These are phyloP conservation scores for Phenoliferia sp. DNA, from an alignment of 1,284 basidiomycete genomes.

Conservation along the genomic window DNA sequence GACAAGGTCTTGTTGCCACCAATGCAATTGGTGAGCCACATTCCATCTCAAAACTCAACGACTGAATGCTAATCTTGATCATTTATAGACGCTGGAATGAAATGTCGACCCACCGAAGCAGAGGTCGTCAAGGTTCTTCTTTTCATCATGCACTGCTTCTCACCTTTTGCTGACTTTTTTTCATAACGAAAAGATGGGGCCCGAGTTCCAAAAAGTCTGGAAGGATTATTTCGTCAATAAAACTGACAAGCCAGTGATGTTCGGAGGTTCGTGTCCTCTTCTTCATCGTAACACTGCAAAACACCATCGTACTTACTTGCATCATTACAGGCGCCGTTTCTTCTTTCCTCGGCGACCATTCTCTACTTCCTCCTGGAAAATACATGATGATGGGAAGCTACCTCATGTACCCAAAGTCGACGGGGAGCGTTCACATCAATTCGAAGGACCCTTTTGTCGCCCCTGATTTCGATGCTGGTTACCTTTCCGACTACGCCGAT, in stretches of 20 bases:
- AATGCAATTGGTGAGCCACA: slow-evolving; percentile 50
- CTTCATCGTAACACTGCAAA: neutral
- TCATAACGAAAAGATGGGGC: slow-evolving; percentile 66
- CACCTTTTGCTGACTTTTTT: too few relatives aligned
- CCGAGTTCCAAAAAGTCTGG: slow-evolving; percentile 55
- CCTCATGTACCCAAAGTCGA: slow-evolving; percentile 24
- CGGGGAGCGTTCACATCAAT: slow-evolving; percentile 36
- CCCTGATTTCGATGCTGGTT: slow-evolving; percentile 33
- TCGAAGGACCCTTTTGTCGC: slow-evolving; percentile 30
- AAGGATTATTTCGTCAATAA: slow-evolving; percentile 66
- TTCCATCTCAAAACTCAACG: neutral
- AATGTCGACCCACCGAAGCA: slow-evolving; percentile 62
- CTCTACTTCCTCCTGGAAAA: slow-evolving; percentile 11
- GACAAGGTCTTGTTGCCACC: slow-evolving; percentile 62
- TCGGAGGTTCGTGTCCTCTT: slow-evolving; percentile 32
- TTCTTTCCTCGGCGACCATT: slow-evolving; percentile 18
- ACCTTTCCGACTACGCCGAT: slow-evolving; percentile 46
- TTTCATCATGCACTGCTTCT: too few relatives aligned
- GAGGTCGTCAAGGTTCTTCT: too few relatives aligned
- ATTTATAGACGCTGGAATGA: slow-evolving; percentile 59
- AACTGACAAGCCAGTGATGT: slow-evolving; percentile 68
- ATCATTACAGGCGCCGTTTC: neutral
- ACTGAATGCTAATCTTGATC: neutral
- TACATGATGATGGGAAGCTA: slow-evolving; percentile 12
- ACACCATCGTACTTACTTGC: too few relatives aligned